Evolutionary conservation across 2,329 filamentous ascomycete genomes (phyloP).

Genomic region (Paecilomyces variotii): DNA sequence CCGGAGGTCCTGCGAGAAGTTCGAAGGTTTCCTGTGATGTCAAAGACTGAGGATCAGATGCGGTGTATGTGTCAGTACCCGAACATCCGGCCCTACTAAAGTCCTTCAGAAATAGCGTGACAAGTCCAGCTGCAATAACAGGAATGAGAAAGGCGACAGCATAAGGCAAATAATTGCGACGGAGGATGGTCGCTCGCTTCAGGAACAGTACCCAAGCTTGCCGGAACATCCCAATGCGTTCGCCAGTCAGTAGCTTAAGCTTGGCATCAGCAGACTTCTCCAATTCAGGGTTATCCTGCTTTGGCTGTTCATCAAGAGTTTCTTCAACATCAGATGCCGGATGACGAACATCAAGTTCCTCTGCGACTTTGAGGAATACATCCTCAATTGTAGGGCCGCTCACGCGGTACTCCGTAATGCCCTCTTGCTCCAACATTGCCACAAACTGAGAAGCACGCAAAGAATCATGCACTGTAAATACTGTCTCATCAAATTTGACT

Average conservation of each 20-base stretch:
- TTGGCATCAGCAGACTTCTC: constrained; percentile 9
- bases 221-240: constrained; percentile 57
- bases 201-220: constrained; percentile 68
- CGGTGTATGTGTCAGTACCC: constrained; percentile 22
- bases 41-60: constrained; percentile 19
- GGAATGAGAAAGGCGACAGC: constrained; percentile 68
- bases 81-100: constrained; percentile 48
- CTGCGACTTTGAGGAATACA: constrained; percentile 78
- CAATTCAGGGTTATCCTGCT: constrained; percentile 6
- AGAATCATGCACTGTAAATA: constrained; percentile 65
- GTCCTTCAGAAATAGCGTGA: constrained; percentile 63
- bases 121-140: constrained; percentile 68
- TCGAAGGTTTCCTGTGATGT: constrained; percentile 21
- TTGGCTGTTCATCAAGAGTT: constrained; percentile 6
- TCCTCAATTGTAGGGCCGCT: constrained; percentile 87
- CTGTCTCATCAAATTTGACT: constrained; percentile 60
- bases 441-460: constrained; percentile 64
- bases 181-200: constrained; percentile 70
- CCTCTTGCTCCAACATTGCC: constrained; percentile 55
- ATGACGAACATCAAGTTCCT: constrained; percentile 53
- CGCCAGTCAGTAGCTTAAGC: constrained; percentile 55
- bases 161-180: constrained; percentile 70
- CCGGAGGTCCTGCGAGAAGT: constrained; percentile 30
- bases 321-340: constrained; percentile 5
- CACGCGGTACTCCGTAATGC: constrained; percentile 71